Base-by-base conservation (phyloP, 2,329 filamentous ascomycete genomes). In the Colletotrichum sojae region DNA sequence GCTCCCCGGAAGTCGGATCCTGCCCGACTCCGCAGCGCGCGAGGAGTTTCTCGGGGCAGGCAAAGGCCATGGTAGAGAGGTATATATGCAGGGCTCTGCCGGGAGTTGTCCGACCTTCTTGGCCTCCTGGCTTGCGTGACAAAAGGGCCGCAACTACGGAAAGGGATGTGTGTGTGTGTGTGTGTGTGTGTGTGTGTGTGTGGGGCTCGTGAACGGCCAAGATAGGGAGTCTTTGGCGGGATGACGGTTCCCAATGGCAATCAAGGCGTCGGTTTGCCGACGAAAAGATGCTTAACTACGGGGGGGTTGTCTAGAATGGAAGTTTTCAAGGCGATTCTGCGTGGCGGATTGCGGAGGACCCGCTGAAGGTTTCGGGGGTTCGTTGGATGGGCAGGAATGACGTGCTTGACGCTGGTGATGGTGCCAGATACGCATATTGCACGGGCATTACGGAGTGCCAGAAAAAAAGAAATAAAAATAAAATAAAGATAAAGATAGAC, bases 361-460 rank as follows among this genome's bases (percentile, higher is more conserved):
- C 58, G 58, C 22, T 52, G 58, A 16, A 46, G 20, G 46, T 51
- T 61, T n/a, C 2, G 27, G 63, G 31, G 58, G 36, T 48, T 27
- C 22, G 40, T 20, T 15, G 40, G 31, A 22, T 16, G 31, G 16
- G 22, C 4, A 54, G 54, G 49, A 45, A 69, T 69, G 61, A 51
- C 66, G 66, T 69, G 66, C 66, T 69, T 60, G 20, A 51, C 48
- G 55, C 48, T 27, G 40, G 43, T 55, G 61, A 69, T 69, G 66
- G 61, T 69, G 66, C 55, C 40, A 64, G 65, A 59, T 20, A 22
- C 9, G 40, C 49, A 63, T 51, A 49, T 55, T 27, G 3, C 25
- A n/a, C n/a, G n/a, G n/a, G n/a, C n/a, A n/a, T n/a, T n/a, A n/a
- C n/a, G n/a, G n/a, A n/a, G n/a, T n/a, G n/a, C n/a, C n/a, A n/a